phyloP scores from a whole-genome alignment of 305 asterid species.

The Fraxinus paxiana region DNA sequence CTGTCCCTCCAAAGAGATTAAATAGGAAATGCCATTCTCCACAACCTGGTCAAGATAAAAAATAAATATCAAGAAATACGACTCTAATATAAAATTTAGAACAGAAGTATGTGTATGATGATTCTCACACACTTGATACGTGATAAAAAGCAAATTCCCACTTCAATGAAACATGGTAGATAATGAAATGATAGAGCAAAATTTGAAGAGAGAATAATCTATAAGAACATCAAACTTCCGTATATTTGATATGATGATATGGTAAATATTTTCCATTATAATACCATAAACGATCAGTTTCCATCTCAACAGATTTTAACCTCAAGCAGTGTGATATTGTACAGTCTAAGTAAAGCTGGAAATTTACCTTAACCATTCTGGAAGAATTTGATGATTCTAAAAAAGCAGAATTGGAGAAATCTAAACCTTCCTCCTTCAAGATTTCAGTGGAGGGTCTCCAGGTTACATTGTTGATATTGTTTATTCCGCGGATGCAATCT shows the following conservation, averaged over 20 bases:
- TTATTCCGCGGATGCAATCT: constrained; percentile 43
- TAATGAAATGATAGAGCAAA: neutral
- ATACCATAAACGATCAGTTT: neutral
- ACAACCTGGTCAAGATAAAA: constrained; percentile 50
- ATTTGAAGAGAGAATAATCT: neutral
- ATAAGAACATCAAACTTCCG: neutral
- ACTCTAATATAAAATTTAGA: constrained; percentile 2
- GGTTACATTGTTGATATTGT: constrained; percentile 51
- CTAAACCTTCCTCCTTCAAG: constrained; percentile 91
- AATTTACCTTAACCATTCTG: constrained; percentile 55
- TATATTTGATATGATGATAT: neutral
- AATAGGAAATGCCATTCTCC: constrained; percentile 78
- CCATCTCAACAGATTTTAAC: neutral
- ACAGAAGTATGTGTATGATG: neutral
- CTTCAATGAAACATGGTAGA: neutral
- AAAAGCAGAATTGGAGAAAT: constrained; percentile 43
- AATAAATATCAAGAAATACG: constrained; percentile 1
- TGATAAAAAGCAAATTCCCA: neutral
- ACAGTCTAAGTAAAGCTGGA: neutral
- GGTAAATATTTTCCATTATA: neutral
- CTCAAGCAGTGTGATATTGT: neutral
- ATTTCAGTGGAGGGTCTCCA: constrained; percentile 88
- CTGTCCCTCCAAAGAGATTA: constrained; percentile 81
- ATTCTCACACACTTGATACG: neutral
- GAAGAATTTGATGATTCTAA: constrained; percentile 40